A percentile compares a stretch with the other conserved stretches of the same genome.
Evolutionary conservation across 805 yeast genomes (phyloP).

Genomic region (Candida succiphila): DNA sequence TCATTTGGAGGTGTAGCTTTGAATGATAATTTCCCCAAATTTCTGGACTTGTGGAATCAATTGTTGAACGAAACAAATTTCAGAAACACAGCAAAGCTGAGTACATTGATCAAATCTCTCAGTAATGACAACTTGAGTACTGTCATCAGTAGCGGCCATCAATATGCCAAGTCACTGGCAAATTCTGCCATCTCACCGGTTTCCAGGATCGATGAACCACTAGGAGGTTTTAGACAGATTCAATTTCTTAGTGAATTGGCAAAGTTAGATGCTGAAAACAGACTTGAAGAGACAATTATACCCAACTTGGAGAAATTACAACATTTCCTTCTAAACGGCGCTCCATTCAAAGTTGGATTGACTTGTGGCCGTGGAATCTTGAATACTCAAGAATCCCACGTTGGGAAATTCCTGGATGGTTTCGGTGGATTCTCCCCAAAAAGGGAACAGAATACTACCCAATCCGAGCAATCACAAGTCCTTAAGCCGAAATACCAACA

Average conservation of each 20-base stretch:
- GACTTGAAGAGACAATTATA: constrained; percentile 45
- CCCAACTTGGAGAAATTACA: constrained; percentile 52
- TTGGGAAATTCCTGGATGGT: constrained; percentile 19
- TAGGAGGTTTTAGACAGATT: constrained; percentile 73
- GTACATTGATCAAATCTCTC: constrained; percentile 60
- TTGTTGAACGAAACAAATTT: constrained; percentile 64
- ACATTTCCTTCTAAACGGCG: constrained; percentile 29
- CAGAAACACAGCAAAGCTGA: constrained; percentile 53
- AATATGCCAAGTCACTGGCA: constrained; percentile 65
- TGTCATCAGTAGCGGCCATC: constrained; percentile 83
- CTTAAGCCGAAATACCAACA: constrained; percentile 6
- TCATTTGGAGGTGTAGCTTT: constrained; percentile 61
- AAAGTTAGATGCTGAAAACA: constrained; percentile 37
- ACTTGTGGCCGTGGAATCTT: constrained; percentile 45
- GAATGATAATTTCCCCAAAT: constrained; percentile 46
- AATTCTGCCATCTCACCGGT: constrained; percentile 52
- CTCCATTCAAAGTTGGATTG: constrained; percentile 39
- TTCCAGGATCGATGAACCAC: constrained; percentile 48
- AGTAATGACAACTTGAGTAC: constrained; percentile 70
- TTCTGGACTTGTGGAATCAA: constrained; percentile 60
- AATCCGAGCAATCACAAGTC: not conserved
- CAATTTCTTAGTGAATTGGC: constrained; percentile 56
- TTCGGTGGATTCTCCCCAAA: too few relatives aligned
- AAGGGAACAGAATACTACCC: constrained; percentile 3
- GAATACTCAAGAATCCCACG: constrained; percentile 23